A percentile compares a stretch with the other conserved stretches of the same genome.
phyloP scores from a whole-genome alignment of 2,329 filamentous ascomycete genomes.

The Fusarium sp. region DNA sequence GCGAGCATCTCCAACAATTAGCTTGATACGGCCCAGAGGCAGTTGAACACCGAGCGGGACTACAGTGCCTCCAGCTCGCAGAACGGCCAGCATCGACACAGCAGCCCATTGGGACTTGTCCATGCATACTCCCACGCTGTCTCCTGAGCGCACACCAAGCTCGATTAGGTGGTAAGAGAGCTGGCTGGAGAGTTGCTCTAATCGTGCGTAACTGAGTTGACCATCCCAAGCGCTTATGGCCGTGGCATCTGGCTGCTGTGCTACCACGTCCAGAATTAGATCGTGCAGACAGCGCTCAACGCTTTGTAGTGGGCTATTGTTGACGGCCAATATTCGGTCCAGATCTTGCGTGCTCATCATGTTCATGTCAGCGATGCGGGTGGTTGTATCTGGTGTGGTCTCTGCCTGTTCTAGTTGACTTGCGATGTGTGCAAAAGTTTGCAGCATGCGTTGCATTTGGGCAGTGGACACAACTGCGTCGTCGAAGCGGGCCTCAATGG shows the following conservation, averaged over 20 bases:
- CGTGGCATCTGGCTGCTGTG: not conserved
- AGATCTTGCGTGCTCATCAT: not conserved
- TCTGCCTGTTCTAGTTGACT: not conserved
- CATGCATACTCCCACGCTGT: conserved; percentile 10
- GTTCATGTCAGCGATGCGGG: rapidly evolving
- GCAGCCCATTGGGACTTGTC: conserved; percentile 17
- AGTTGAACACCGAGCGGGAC: too few relatives aligned
- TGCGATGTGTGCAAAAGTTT: not conserved
- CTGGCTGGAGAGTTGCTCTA: conserved; percentile 1
- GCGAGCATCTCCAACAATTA: not conserved
- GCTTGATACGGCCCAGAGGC: conserved; percentile 6
- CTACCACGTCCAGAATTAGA: not conserved
- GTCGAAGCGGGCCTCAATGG: too few relatives aligned
- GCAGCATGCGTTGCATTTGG: too few relatives aligned
- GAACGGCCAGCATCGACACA: conserved; percentile 10
- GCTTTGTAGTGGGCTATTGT: not conserved
- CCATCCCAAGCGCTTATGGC: conserved; percentile 18
- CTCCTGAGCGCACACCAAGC: conserved; percentile 1
- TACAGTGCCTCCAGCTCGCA: too few relatives aligned
- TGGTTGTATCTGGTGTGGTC: not conserved
- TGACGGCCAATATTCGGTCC: not conserved
- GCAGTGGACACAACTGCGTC: too few relatives aligned
- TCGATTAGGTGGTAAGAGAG: conserved; percentile 6
- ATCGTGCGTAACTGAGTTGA: conserved; percentile 8
- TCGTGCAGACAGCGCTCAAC: not conserved